Evolutionary conservation across 2,329 filamentous ascomycete genomes (phyloP).

Genomic region (Fusarium pseudonygamai): DNA sequence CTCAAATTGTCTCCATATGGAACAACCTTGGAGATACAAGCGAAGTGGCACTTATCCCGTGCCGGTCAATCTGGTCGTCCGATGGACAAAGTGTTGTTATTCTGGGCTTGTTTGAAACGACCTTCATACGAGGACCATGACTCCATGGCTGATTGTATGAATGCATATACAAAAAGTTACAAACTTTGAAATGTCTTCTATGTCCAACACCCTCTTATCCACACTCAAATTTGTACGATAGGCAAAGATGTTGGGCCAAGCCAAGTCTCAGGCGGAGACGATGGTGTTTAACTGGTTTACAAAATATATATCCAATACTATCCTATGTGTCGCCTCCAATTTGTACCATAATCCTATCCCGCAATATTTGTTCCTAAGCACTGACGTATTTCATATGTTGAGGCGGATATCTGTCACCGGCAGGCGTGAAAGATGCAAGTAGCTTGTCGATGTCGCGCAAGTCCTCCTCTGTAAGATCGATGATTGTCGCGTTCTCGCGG

Average conservation of each 20-base stretch:
- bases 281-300: not conserved
- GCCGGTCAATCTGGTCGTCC: slow-evolving; percentile 49
- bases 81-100: slow-evolving; percentile 45
- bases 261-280: not conserved
- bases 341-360: not conserved
- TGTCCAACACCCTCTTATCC: not conserved
- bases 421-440: slow-evolving; percentile 57
- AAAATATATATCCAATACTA: not conserved
- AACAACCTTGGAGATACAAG: not conserved
- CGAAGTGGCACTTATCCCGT: slow-evolving; percentile 46
- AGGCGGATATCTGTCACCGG: slow-evolving; percentile 60
- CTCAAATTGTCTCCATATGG: slow-evolving; percentile 32
- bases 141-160: slow-evolving; percentile 6
- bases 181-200: not conserved
- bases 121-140: slow-evolving; percentile 16
- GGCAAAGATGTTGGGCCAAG: not conserved
- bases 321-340: not conserved
- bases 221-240: too few relatives aligned
- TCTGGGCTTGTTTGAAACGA: slow-evolving; percentile 47
- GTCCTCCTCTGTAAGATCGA: slow-evolving; percentile 61
- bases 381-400: slow-evolving; percentile 29
- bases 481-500: slow-evolving; percentile 65
- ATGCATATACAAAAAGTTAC: not conserved
- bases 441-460: slow-evolving; percentile 60
- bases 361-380: slow-evolving; percentile 1